Conservation (phyloP, 352 stramenopile genomes). For the Pythium utonaiense region DNA sequence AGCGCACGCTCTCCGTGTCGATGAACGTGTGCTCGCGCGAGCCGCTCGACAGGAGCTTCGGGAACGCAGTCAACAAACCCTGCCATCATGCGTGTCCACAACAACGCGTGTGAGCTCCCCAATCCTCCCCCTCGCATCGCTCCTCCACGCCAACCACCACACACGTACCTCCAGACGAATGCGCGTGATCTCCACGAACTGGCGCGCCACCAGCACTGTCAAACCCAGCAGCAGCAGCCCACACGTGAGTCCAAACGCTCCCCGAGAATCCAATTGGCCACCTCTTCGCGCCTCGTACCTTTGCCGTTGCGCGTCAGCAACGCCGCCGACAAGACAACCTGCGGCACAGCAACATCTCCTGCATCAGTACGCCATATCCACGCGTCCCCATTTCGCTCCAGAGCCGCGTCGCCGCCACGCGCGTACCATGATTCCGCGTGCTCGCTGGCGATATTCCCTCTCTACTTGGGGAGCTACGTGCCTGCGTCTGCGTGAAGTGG, state of each 20-base stretch:
- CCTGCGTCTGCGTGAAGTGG: conserved; percentile 27
- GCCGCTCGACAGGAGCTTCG: conserved; percentile 95
- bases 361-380: background rate
- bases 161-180: conserved; percentile 92
- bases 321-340: conserved; percentile 96
- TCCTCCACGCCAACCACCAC: background rate
- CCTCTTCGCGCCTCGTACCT: too few relatives aligned
- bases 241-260: too few relatives aligned
- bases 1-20: conserved; percentile 97
- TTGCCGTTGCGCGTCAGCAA: conserved; percentile 94
- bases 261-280: too few relatives aligned
- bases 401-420: background rate
- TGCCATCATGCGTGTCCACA: conserved; percentile 8
- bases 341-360: conserved; percentile 4
- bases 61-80: conserved; percentile 98
- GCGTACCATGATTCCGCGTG: conserved; percentile 15
- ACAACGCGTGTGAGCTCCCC: too few relatives aligned
- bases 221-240: background rate
- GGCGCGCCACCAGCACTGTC: conserved; percentile 92
- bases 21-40: conserved; percentile 98
- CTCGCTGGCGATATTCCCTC: background rate
- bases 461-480: conserved; percentile 20
- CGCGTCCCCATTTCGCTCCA: background rate
- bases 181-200: conserved; percentile 99
- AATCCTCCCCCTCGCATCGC: background rate